Evolutionary conservation across 225 moss, liverwort and hornwort genomes (phyloP).

Genomic region (Rhytidiadelphus loreus): DNA sequence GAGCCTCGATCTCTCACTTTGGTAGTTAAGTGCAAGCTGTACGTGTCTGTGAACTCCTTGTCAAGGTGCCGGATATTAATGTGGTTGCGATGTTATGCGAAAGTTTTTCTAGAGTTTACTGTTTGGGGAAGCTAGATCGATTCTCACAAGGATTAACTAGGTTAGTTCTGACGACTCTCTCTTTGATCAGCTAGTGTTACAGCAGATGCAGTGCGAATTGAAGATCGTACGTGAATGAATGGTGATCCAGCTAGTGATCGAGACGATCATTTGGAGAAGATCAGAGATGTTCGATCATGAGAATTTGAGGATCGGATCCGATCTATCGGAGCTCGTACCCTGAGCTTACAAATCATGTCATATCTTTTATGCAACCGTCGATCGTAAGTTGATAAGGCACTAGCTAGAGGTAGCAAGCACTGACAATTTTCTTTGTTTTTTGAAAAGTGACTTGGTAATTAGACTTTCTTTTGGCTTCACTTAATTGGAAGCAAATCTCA

Average conservation of each 20-base stretch:
- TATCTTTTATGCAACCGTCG: background rate
- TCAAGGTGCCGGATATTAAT: background rate
- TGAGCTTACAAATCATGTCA: background rate
- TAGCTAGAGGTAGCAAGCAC: background rate
- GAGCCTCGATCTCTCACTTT: background rate
- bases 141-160: too few relatives aligned
- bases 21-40: background rate
- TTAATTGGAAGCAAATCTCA: constrained; percentile 1
- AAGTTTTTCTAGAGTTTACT: background rate
- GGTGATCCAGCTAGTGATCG: background rate
- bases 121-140: background rate
- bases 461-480: background rate
- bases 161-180: background rate
- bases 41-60: background rate
- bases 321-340: background rate
- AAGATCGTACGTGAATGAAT: background rate
- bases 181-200: background rate
- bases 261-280: background rate
- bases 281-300: background rate
- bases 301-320: background rate
- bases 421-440: background rate
- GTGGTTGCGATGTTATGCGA: background rate
- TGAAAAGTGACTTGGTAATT: background rate
- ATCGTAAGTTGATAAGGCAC: background rate
- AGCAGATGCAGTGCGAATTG: background rate